Conservation (phyloP, 2,329 filamentous ascomycete genomes). For the Aureobasidium uvarum region DNA sequence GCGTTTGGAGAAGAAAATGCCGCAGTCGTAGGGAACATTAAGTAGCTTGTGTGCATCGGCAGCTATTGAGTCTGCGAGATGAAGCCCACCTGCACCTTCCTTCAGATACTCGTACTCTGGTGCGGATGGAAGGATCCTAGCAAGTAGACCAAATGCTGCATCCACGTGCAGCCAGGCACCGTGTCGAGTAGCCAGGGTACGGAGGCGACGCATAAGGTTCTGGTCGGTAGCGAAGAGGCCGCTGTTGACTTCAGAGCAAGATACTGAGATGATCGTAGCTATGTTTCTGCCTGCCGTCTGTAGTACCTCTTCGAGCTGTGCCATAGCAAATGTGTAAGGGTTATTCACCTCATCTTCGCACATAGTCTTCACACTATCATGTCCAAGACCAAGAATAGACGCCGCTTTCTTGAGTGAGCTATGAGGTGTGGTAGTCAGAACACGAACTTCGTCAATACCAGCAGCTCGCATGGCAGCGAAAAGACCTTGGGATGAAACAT, state of each 20-base stretch:
- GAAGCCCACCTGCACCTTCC: slow-evolving; percentile 60
- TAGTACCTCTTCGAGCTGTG: slow-evolving; percentile 61
- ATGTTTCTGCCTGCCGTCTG: slow-evolving; percentile 43
- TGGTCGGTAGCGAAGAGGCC: slow-evolving; percentile 69
- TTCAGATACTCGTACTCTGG: slow-evolving; percentile 56
- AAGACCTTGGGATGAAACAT: slow-evolving; percentile 69
- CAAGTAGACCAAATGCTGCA: slow-evolving; percentile 86
- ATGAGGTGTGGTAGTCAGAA: slow-evolving; percentile 79
- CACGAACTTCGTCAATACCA: slow-evolving; percentile 65
- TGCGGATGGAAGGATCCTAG: slow-evolving; percentile 59
- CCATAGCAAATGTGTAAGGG: slow-evolving; percentile 69
- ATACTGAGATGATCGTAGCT: slow-evolving; percentile 76
- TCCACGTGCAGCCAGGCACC: slow-evolving; percentile 87
- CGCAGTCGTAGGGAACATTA: slow-evolving; percentile 92
- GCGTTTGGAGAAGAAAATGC: slow-evolving; percentile 78
- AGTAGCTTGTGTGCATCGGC: slow-evolving; percentile 89
- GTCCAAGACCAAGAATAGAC: slow-evolving; percentile 74
- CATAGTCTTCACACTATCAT: slow-evolving; percentile 64
- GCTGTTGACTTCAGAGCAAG: slow-evolving; percentile 87
- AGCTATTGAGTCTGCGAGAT: slow-evolving; percentile 83
- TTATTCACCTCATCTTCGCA: slow-evolving; percentile 45
- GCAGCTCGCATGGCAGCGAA: slow-evolving; percentile 63
- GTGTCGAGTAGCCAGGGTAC: slow-evolving; percentile 68
- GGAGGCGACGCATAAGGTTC: slow-evolving; percentile 60
- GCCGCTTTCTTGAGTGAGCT: slow-evolving; percentile 83